Evolutionary conservation across 1,139 yeast genomes (phyloP), one percentile per base, ranked within the genome.

Genomic region (Nakaseomyces nivariensis): DNA sequence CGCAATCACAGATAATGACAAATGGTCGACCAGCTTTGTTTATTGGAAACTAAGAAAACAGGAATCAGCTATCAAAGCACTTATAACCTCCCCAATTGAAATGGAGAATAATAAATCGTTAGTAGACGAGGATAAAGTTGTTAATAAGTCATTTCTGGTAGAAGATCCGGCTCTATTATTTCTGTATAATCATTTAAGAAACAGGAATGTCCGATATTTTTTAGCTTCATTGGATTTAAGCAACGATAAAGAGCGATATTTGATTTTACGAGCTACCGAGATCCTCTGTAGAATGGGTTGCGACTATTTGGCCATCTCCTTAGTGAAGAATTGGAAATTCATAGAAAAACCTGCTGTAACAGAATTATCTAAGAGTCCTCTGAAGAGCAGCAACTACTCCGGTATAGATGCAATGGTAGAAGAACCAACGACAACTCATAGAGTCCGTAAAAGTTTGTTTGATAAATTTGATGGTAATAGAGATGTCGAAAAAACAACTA

Each of bases 281-380:
- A 84, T 87, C 51, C 86, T 88, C 60, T 73, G 79, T 11, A 73
- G 95, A 52, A 88, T 90, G 96, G 97, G 97, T 0, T 90, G 97
- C 69, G 96, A 90, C 58, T 77, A 81, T 55, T 66, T 90, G 45
- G 82, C 90, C 0, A 62, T 86, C 22, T 74, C 81, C 45, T 64
- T 89, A 48, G 70, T 85, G 3, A 71, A 72, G 48, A 78, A 77
- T 52, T 90, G 97, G 97, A 69, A 69, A 33, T 90, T 89, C 60
- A 66, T 73, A 33, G 66, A 63, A 29, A 65, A 58, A 38, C 45
- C 55, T 9, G 53, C 48, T 48, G 50, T 48, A 37, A 48, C 24
- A 7, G 52, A 47, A 46, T 37, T 43, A 34, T 42, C 46, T 24
- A 29, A 27, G 45, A 33, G 37, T 38, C 43, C 48, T 43, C 8